These are phyloP conservation scores for Pugionium cornutum DNA, from an alignment of 345 rosid genomes.

Conservation along the genomic window DNA sequence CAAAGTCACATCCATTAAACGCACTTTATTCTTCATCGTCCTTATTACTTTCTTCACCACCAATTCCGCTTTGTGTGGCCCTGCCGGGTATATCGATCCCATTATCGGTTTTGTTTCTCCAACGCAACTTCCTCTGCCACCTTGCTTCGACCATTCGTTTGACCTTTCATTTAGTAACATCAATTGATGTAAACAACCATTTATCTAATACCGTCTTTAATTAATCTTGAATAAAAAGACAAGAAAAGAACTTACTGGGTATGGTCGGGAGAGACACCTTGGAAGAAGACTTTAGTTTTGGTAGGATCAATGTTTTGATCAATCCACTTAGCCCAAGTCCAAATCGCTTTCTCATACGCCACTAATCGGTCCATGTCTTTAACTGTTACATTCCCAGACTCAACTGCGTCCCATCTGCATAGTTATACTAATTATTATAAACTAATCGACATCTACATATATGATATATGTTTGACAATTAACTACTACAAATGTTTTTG, in stretches of 20 bases:
- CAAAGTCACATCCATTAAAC: slow-evolving; percentile 36
- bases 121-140: slow-evolving; percentile 41
- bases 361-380: slow-evolving; percentile 62
- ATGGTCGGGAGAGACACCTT: slow-evolving; percentile 76
- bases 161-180: slow-evolving; percentile 39
- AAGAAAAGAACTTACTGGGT: slow-evolving; percentile 38
- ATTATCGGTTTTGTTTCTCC: slow-evolving; percentile 46
- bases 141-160: slow-evolving; percentile 58
- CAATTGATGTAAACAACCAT: too few relatives aligned
- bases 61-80: slow-evolving; percentile 51
- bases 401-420: slow-evolving; percentile 64
- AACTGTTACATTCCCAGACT: slow-evolving; percentile 35
- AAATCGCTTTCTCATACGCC: slow-evolving; percentile 63
- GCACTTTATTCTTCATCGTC: slow-evolving; percentile 32
- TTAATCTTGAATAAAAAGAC: too few relatives aligned
- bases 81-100: slow-evolving; percentile 45
- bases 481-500: too few relatives aligned
- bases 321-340: slow-evolving; percentile 74
- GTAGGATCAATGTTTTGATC: slow-evolving; percentile 47
- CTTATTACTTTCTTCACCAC: slow-evolving; percentile 36
- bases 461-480: too few relatives aligned
- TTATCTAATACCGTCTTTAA: too few relatives aligned
- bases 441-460: background rate
- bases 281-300: slow-evolving; percentile 62
- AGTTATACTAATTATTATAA: too few relatives aligned